Percentiles rank a stretch among this genome's conserved stretches.
Conservation (phyloP, 371 early-diverging fungal genomes). For the Mucor racemosus region DNA sequence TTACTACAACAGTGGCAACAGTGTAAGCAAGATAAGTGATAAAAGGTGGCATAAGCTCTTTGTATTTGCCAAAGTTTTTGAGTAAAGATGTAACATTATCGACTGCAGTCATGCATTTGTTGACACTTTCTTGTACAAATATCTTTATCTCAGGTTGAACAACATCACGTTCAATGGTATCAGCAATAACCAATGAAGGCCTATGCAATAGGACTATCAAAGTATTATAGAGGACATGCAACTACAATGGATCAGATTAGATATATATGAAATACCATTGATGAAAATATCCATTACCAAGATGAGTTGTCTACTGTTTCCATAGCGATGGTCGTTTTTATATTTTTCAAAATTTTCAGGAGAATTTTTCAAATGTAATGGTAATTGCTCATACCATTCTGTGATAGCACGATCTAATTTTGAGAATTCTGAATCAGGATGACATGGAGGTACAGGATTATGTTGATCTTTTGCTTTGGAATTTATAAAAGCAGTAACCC, state of each 20-base stretch:
- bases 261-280: neutral
- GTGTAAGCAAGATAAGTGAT: conserved; percentile 61
- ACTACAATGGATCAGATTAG: neutral
- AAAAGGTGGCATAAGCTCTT: conserved; percentile 50
- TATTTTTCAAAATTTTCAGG: conserved; percentile 40
- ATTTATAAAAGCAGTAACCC: conserved; percentile 57
- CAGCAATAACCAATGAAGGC: conserved; percentile 40
- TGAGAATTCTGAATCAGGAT: conserved; percentile 50
- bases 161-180: conserved; percentile 29
- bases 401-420: conserved; percentile 47
- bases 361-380: conserved; percentile 44
- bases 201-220: conserved; percentile 58
- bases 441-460: conserved; percentile 35
- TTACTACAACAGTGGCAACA: conserved; percentile 62
- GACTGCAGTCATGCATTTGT: conserved; percentile 54
- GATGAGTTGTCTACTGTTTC: conserved; percentile 29
- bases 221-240: conserved; percentile 57
- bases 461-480: conserved; percentile 40
- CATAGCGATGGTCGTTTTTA: neutral
- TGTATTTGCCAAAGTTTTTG: conserved; percentile 36
- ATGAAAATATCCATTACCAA: conserved; percentile 20
- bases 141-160: conserved; percentile 44
- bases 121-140: conserved; percentile 46
- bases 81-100: conserved; percentile 54
- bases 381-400: conserved; percentile 53